Evolutionary conservation across 2,329 filamentous ascomycete species (phyloP), one percentile per base, ranked within the genome.

Genomic region (Dothideomycetidae sp.): DNA sequence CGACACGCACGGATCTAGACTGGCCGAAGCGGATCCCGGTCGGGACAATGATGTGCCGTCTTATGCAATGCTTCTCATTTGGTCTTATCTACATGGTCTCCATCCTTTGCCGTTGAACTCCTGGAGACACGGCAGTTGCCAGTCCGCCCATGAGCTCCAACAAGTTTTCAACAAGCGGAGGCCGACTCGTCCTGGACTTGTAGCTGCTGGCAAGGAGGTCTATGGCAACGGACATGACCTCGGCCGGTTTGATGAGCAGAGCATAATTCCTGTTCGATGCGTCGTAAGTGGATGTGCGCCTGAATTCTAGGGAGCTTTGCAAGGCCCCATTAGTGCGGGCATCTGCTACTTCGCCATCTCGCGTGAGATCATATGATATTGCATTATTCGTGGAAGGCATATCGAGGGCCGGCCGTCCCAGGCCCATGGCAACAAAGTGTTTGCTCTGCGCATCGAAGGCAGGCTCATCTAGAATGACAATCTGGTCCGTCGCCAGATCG

Each of bases 101-200:
- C n/a, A n/a, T n/a, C n/a, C n/a, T n/a, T n/a, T n/a, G n/a, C n/a
- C n/a, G n/a, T n/a, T n/a, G n/a, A n/a, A n/a, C n/a, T n/a, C n/a
- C n/a, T n/a, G n/a, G n/a, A n/a, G n/a, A n/a, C n/a, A 37, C 42
- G 1, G 42, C 42, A 12, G 40, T 33, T 9, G 36, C 23, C 36
- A 81, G 53, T 44, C 75, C 73, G 44, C 67, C 67, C 48, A 82
- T 68, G 46, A 82, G 55, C 31, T 73, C 66, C 31, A 74, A 68
- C 33, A 82, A 52, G 43, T 81, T 81, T 46, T 79, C 75, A 1
- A 81, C 75, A 31, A 83, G 63, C 1, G 75, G 69, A 10, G 77
- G 72, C 41, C 55, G 53, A 12, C 47, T 13, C 41, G 50, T 46
- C 16, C 50, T 48, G 21, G 51, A 48, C 31, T 51, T 44, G 66